Conservation (phyloP, 1,284 basidiomycete species). For the Sphaerobolus stellatus region DNA sequence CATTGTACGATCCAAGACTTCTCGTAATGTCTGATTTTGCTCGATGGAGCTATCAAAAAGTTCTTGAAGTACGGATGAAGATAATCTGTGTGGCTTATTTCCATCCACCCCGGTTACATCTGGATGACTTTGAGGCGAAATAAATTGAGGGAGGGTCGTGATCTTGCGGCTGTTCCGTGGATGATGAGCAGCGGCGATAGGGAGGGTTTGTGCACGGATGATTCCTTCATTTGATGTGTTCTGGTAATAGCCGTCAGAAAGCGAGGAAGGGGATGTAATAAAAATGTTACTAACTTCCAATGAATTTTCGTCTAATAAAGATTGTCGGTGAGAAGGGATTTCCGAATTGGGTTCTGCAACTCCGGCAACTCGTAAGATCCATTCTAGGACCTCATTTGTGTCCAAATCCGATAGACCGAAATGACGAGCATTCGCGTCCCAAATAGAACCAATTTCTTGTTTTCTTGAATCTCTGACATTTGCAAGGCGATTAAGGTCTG, state of each 20-base stretch:
- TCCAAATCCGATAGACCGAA: background rate
- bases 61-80: background rate
- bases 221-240: background rate
- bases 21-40: background rate
- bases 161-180: slow-evolving; percentile 1
- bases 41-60: background rate
- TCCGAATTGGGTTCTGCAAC: too few relatives aligned
- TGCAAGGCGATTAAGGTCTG: background rate
- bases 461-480: background rate
- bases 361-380: background rate
- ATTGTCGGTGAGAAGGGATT: background rate
- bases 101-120: background rate
- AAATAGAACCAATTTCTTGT: background rate
- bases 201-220: slow-evolving; percentile 1
- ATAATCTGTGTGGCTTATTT: background rate
- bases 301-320: background rate
- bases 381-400: background rate
- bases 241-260: background rate
- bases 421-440: background rate
- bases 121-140: background rate
- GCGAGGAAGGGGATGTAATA: background rate
- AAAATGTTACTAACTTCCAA: background rate
- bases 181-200: slow-evolving; percentile 7
- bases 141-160: slow-evolving; percentile 2
- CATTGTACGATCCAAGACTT: background rate